phyloP scores from a whole-genome alignment of 2,329 filamentous ascomycete genomes.

The Neofusicoccum umdonicola region DNA sequence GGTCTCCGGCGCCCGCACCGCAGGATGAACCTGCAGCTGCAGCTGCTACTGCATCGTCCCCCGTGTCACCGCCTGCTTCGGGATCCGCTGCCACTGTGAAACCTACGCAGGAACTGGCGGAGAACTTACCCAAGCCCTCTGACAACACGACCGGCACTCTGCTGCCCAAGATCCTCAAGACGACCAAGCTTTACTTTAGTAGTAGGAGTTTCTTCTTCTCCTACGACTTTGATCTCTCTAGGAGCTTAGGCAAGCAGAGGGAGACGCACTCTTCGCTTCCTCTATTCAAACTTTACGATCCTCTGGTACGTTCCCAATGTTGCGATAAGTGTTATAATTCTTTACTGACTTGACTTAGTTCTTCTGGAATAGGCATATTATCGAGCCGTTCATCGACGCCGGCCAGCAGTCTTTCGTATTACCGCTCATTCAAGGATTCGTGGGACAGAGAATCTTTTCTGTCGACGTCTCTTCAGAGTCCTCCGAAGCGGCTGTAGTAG shows the following conservation, averaged over 20 bases:
- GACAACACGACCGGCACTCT: slow-evolving; percentile 41
- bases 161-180: slow-evolving; percentile 80
- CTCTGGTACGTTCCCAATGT: slow-evolving; percentile 39
- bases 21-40: slow-evolving; percentile 1
- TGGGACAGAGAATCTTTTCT: slow-evolving; percentile 80
- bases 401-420: slow-evolving; percentile 70
- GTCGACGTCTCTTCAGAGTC: slow-evolving; percentile 56
- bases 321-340: background rate
- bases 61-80: slow-evolving; percentile 3
- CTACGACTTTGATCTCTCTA: slow-evolving; percentile 90
- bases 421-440: slow-evolving; percentile 89
- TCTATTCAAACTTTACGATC: slow-evolving; percentile 70
- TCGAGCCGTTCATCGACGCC: slow-evolving; percentile 70
- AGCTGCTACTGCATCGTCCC: background rate
- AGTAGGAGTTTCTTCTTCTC: slow-evolving; percentile 88
- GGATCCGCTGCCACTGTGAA: slow-evolving; percentile 5
- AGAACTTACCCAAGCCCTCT: background rate
- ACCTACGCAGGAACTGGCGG: background rate
- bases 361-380: slow-evolving; percentile 86
- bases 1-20: slow-evolving; percentile 2
- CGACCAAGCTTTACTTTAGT: slow-evolving; percentile 79
- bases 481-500: slow-evolving; percentile 34
- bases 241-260: slow-evolving; percentile 51
- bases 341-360: slow-evolving; percentile 45
- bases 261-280: slow-evolving; percentile 51